These are phyloP conservation scores for Dryas integrifolia DNA, from an alignment of 331 rosid species.

Conservation along the genomic window DNA sequence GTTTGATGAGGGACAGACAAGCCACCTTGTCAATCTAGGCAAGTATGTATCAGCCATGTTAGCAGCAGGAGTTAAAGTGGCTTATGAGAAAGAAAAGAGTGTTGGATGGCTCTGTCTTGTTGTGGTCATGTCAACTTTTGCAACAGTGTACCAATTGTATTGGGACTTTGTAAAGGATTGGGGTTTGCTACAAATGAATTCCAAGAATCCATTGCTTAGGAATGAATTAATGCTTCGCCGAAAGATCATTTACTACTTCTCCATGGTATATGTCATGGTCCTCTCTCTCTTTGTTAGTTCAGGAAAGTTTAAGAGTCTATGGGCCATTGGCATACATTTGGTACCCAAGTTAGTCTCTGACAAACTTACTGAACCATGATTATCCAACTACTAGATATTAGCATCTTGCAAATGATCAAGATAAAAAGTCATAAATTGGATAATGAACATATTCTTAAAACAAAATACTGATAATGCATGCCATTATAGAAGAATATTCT, in stretches of 20 bases:
- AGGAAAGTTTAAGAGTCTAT: neutral
- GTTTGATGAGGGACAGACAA: slow-evolving; percentile 93
- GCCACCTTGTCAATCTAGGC: slow-evolving; percentile 84
- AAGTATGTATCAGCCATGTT: slow-evolving; percentile 98
- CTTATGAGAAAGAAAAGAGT: slow-evolving; percentile 74
- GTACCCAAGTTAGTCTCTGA: neutral
- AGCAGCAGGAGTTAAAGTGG: slow-evolving; percentile 96
- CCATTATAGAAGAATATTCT: slow-evolving; percentile 36
- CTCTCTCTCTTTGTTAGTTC: neutral
- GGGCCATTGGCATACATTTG: slow-evolving; percentile 19
- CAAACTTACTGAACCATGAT: neutral
- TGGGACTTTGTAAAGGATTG: slow-evolving; percentile 99
- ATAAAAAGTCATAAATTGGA: too few species aligned
- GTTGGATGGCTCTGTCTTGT: slow-evolving; percentile 82
- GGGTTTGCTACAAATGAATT: slow-evolving; percentile 96
- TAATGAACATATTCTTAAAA: slow-evolving; percentile 39
- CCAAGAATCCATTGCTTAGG: slow-evolving; percentile 97
- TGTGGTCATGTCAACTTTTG: slow-evolving; percentile 83
- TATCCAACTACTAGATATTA: slow-evolving; percentile 11
- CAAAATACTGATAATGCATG: slow-evolving; percentile 35
- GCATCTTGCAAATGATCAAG: neutral
- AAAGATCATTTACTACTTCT: slow-evolving; percentile 80
- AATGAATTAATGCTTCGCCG: slow-evolving; percentile 82
- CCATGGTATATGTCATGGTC: slow-evolving; percentile 68
- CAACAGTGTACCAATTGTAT: slow-evolving; percentile 92